These are phyloP conservation scores for Corynespora cassiicola DNA, from an alignment of 2,329 filamentous ascomycete genomes.

Conservation along the genomic window DNA sequence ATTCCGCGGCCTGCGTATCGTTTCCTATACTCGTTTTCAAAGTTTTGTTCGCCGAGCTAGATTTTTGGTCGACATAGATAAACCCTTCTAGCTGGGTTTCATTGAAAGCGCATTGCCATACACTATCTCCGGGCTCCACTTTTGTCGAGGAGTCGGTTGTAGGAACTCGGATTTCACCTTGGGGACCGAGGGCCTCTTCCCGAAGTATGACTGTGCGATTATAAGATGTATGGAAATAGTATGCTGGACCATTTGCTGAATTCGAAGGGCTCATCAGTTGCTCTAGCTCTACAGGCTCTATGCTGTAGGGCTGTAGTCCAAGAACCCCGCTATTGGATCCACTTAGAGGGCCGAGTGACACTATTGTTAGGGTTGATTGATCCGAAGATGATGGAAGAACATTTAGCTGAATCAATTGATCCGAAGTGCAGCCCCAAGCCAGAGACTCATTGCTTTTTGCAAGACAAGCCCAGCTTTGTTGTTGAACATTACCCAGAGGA, in stretches of 20 bases:
- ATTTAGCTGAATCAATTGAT: constrained; percentile 24
- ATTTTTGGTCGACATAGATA: constrained; percentile 19
- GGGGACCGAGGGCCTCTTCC: constrained; percentile 18
- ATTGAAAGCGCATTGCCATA: constrained; percentile 37
- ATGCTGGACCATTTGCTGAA: constrained; percentile 13
- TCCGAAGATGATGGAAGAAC: constrained; percentile 20
- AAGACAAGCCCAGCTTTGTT: constrained; percentile 34
- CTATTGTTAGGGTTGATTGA: constrained; percentile 13
- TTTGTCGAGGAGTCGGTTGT: constrained; percentile 3
- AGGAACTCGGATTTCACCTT: background rate
- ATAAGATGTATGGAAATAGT: constrained; percentile 30
- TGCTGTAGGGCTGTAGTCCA: constrained; percentile 25
- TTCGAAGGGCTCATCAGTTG: background rate
- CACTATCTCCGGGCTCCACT: constrained; percentile 18
- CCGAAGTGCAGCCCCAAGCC: constrained; percentile 31
- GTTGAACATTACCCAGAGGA: constrained; percentile 21
- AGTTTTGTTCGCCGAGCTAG: background rate
- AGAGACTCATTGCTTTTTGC: constrained; percentile 26
- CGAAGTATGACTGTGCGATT: constrained; percentile 27
- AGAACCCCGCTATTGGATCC: no score
- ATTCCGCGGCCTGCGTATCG: background rate
- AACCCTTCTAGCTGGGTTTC: constrained; percentile 32
- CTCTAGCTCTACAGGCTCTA: constrained; percentile 17
- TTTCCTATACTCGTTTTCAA: background rate
- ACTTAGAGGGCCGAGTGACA: constrained; percentile 15